A percentile compares a stretch with the other conserved stretches of the same genome.
Conservation (phyloP, 169 alveolate species). For the Cytauxzoon felis region DNA sequence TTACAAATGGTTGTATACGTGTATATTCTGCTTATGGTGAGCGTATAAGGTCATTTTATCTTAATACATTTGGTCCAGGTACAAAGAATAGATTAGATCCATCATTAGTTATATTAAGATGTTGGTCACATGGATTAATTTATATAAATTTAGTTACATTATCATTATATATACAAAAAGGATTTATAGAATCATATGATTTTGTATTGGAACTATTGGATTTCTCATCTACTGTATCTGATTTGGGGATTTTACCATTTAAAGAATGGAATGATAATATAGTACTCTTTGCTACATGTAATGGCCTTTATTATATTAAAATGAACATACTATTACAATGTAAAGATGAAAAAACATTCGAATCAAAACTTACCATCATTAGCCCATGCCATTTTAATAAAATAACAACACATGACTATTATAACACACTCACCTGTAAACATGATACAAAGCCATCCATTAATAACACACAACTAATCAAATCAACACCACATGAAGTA, state of each 20-base stretch:
- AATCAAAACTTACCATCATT: constrained; percentile 1
- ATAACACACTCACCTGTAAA: no score
- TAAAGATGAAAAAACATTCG: constrained; percentile 3
- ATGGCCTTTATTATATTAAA: constrained; percentile 25
- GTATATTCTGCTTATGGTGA: constrained; percentile 59
- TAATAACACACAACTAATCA: no score
- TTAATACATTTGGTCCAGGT: constrained; percentile 7
- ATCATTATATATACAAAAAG: constrained; percentile 42
- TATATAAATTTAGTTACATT: constrained; percentile 28
- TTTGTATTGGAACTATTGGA: constrained; percentile 21
- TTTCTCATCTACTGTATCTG: constrained; percentile 21
- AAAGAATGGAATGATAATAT: constrained; percentile 29
- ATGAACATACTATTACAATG: constrained; percentile 40
- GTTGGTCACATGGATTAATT: constrained; percentile 48
- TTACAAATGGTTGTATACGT: constrained; percentile 48
- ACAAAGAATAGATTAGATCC: constrained; percentile 3
- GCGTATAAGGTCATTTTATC: constrained; percentile 33
- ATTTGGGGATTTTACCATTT: constrained; percentile 41
- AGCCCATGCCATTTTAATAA: constrained; percentile 13
- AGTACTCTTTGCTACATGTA: constrained; percentile 10
- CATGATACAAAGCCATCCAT: not conserved
- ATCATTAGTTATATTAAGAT: constrained; percentile 2
- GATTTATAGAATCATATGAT: constrained; percentile 27
- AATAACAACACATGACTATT: constrained; percentile 4
- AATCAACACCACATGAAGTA: not conserved